Evolutionary conservation across 2,329 filamentous ascomycete genomes (phyloP).

Genomic region (Curvularia sp.): DNA sequence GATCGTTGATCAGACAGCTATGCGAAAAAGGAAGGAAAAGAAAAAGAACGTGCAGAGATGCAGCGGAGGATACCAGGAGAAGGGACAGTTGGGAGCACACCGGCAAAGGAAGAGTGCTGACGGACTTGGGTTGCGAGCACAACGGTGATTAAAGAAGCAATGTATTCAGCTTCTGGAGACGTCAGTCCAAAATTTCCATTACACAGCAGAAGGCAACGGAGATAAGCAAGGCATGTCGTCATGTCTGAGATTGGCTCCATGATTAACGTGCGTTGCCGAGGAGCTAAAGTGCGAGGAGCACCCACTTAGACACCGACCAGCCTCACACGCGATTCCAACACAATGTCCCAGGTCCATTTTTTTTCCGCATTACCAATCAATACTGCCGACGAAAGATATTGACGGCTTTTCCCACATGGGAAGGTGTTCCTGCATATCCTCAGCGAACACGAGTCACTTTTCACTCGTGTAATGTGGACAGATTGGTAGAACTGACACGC

Average conservation of each 20-base stretch:
- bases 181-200: slow-evolving; percentile 10
- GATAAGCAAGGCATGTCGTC: slow-evolving; percentile 24
- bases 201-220: slow-evolving; percentile 28
- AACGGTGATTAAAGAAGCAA: neutral
- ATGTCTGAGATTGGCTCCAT: slow-evolving; percentile 20
- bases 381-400: neutral
- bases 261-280: slow-evolving; percentile 14
- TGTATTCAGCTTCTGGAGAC: slow-evolving; percentile 1
- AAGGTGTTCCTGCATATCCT: slow-evolving; percentile 13
- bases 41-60: neutral
- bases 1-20: slow-evolving; percentile 7
- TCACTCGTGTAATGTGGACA: slow-evolving; percentile 6
- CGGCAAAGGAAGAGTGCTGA: neutral
- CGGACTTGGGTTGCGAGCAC: neutral
- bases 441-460: slow-evolving; percentile 8
- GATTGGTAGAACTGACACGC: slow-evolving; percentile 2
- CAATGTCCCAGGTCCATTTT: neutral
- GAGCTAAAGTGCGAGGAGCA: slow-evolving; percentile 11
- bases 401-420: slow-evolving; percentile 1
- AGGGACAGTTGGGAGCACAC: neutral
- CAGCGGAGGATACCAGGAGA: neutral
- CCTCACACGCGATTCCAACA: slow-evolving; percentile 1
- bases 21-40: neutral
- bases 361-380: slow-evolving; percentile 17
- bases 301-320: slow-evolving; percentile 3